These are phyloP conservation scores for Ganoderma lucidum DNA, from an alignment of 1,284 basidiomycete genomes.

Conservation along the genomic window DNA sequence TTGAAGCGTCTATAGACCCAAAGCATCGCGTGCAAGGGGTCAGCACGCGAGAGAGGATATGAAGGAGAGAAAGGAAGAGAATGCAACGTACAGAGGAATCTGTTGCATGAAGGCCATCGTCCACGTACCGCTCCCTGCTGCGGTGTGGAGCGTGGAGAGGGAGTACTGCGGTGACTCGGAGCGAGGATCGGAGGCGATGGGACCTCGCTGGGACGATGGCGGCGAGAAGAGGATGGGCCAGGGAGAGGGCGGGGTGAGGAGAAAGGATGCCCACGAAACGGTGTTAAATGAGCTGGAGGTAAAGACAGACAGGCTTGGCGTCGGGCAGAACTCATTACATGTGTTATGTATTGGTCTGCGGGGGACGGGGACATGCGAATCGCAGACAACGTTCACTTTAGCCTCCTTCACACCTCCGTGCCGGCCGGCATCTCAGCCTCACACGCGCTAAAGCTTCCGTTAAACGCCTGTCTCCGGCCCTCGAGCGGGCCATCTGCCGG, in stretches of 20 bases:
- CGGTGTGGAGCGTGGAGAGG: conserved; percentile 16
- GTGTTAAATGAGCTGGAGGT: not conserved
- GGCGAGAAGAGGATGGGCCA: not conserved
- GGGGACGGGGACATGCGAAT: not conserved
- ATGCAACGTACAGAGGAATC: conserved; percentile 24
- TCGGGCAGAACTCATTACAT: too few relatives aligned
- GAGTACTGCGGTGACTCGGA: conserved; percentile 14
- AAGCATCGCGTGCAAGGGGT: not conserved
- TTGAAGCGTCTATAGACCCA: conserved; percentile 33
- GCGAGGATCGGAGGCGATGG: conserved; percentile 11
- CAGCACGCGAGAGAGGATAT: conserved; percentile 16
- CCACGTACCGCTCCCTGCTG: conserved; percentile 13
- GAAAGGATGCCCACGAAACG: not conserved
- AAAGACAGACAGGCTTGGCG: conserved; percentile 3
- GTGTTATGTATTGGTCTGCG: not conserved
- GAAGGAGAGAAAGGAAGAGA: not conserved
- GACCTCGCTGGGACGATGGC: conserved; percentile 7
- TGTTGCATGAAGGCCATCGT: conserved; percentile 18
- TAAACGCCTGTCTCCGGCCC: not conserved
- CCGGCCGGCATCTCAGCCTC: not conserved
- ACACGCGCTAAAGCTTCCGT: not conserved
- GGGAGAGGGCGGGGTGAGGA: conserved; percentile 4
- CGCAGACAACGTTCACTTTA: not conserved
- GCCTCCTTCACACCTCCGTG: conserved; percentile 1
- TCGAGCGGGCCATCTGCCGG: not conserved